These are phyloP conservation scores for Colletotrichum paranaense DNA, from an alignment of 2,329 filamentous ascomycete species.

Conservation along the genomic window DNA sequence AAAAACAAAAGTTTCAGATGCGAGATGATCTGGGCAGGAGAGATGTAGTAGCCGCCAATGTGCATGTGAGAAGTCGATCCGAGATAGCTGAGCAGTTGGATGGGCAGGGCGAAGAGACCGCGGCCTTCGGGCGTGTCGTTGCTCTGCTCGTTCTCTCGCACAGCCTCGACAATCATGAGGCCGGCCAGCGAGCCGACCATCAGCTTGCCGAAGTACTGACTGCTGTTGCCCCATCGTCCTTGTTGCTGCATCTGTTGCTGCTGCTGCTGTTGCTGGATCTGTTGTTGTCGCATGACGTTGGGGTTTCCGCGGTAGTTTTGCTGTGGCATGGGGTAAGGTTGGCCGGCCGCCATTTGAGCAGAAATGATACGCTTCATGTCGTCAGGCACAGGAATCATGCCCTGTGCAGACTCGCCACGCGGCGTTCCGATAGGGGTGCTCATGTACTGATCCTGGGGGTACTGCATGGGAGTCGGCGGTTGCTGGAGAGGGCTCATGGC, in stretches of 20 bases:
- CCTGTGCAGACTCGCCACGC: conserved; percentile 57
- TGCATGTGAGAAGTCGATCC: conserved; percentile 62
- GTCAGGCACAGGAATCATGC: conserved; percentile 75
- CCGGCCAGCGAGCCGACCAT: conserved; percentile 94
- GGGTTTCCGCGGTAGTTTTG: conserved; percentile 61
- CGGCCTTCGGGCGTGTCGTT: conserved; percentile 73
- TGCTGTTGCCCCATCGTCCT: conserved; percentile 64
- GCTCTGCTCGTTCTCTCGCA: conserved; percentile 74
- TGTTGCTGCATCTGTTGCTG: conserved; percentile 59
- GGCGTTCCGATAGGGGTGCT: conserved; percentile 57
- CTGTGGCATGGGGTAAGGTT: conserved; percentile 62
- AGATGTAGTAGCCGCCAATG: conserved; percentile 64
- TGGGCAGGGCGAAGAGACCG: conserved; percentile 74
- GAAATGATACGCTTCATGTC: conserved; percentile 72
- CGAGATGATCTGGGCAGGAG: conserved; percentile 56
- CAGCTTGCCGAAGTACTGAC: conserved; percentile 76
- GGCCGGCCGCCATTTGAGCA: conserved; percentile 65
- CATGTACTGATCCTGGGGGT: conserved; percentile 58
- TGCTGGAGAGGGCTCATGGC: conserved; percentile 66
- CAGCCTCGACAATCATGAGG: conserved; percentile 89
- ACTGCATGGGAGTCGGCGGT: conserved; percentile 64
- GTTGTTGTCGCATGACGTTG: conserved; percentile 63
- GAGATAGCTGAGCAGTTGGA: conserved; percentile 64
- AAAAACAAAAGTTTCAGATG: conserved; percentile 65
- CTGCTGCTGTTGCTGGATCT: conserved; percentile 64